Conservation (phyloP, 495 filamentous ascomycete genomes). For the Stereocaulon alpinum region DNA sequence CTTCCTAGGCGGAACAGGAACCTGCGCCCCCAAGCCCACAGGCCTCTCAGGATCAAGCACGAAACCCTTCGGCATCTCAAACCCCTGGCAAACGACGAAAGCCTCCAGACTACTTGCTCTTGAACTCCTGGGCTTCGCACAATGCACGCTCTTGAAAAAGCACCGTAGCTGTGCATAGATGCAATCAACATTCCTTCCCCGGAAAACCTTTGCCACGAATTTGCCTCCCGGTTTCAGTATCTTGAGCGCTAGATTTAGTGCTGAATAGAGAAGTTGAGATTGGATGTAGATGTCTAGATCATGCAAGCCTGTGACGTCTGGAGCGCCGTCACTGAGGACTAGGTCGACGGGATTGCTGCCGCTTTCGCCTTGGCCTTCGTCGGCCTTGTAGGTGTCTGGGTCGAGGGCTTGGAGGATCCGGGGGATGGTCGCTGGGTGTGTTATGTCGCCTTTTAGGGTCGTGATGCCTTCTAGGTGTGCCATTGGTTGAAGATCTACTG, state of each 20-base stretch:
- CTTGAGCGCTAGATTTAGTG: constrained; percentile 82
- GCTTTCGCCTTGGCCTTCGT: constrained; percentile 6
- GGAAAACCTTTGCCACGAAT: constrained; percentile 97
- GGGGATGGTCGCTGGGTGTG: constrained; percentile 87
- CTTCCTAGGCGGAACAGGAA: constrained; percentile 1
- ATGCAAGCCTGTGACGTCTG: constrained; percentile 92
- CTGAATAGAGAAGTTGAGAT: constrained; percentile 85
- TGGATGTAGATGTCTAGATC: constrained; percentile 98
- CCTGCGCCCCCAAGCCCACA: constrained; percentile 7
- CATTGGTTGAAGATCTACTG: constrained; percentile 94
- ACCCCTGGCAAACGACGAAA: constrained; percentile 90
- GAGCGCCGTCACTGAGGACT: constrained; percentile 88
- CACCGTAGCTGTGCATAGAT: constrained; percentile 85
- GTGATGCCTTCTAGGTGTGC: constrained; percentile 83
- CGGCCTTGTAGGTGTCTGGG: constrained; percentile 51
- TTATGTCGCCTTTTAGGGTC: constrained; percentile 88
- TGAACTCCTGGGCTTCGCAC: constrained; percentile 86
- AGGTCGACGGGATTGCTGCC: constrained; percentile 69
- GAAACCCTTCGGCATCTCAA: constrained; percentile 44
- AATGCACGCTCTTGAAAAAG: constrained; percentile 76
- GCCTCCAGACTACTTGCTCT: constrained; percentile 92
- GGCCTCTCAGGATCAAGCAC: constrained; percentile 14
- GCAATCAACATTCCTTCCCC: constrained; percentile 83
- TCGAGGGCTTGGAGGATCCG: constrained; percentile 77
- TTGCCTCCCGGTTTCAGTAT: constrained; percentile 86